A percentile compares a stretch with the other conserved stretches of the same genome.
These are phyloP conservation scores for Fomitopsis palustris DNA, from an alignment of 1,284 basidiomycete species.

Conservation along the genomic window DNA sequence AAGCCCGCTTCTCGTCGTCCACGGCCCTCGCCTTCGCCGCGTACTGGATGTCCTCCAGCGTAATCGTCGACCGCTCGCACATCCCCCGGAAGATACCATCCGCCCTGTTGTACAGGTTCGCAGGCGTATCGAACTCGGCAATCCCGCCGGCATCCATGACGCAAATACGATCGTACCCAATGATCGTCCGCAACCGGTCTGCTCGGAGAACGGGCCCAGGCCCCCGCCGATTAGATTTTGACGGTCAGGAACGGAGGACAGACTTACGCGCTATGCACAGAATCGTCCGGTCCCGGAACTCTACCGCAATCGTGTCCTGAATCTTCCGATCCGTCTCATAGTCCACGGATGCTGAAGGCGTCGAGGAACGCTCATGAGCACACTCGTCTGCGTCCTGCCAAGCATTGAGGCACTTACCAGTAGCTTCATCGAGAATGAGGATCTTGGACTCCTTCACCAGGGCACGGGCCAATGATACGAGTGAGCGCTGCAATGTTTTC, in stretches of 20 bases:
- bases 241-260: neutral
- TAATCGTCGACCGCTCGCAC: constrained; percentile 70
- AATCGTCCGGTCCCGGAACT: constrained; percentile 79
- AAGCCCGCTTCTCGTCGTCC: constrained; percentile 2
- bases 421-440: constrained; percentile 78
- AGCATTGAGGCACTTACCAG: constrained; percentile 30
- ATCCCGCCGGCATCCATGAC: constrained; percentile 72
- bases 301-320: constrained; percentile 80
- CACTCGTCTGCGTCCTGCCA: constrained; percentile 2
- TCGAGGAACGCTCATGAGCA: neutral
- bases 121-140: constrained; percentile 71
- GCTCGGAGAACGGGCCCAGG: constrained; percentile 1
- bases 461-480: constrained; percentile 81
- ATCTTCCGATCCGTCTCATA: constrained; percentile 84
- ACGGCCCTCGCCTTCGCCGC: constrained; percentile 30
- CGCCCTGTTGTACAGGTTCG: constrained; percentile 50
- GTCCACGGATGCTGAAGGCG: constrained; percentile 61
- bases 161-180: constrained; percentile 72
- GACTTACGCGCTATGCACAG: constrained; percentile 74
- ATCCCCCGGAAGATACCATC: constrained; percentile 70
- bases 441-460: constrained; percentile 76
- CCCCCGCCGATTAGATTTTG: neutral
- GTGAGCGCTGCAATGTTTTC: constrained; percentile 50
- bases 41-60: constrained; percentile 57
- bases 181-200: constrained; percentile 75